Evolutionary conservation across 176 grass and related monocot genomes (phyloP), one percentile per base, ranked within the genome.

Genomic region (Thinopyrum elongatum): DNA sequence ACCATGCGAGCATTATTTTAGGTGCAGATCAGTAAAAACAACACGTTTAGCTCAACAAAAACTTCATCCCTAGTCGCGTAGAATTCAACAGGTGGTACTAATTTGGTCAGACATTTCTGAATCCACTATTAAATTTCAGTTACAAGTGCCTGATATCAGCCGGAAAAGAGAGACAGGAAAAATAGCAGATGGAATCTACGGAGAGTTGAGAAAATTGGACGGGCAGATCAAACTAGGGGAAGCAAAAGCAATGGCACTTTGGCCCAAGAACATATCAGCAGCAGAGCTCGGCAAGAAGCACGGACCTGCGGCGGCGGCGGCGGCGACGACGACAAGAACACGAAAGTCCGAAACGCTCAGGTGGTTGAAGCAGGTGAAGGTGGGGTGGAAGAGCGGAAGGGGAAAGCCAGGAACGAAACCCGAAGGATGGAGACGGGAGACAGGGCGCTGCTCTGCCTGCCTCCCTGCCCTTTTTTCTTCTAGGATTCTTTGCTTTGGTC

Each of bases 401-500:
- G 25, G 36, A 28, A 74, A 61, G 58, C 71, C 16, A 84, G 82
- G 82, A 76, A 84, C 36, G n/a, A 7, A 65, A 23, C 38, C 59
- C 73, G 60, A 71, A 60, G 35, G 72, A 75, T 27, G 15, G 72
- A 28, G 72, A 61, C 17, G 49, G 78, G 5, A 78, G 83, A 68
- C 44, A 42, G 42, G 41, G 58, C 34, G 64, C 80, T 62, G 80
- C 47, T 42, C 60, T 58, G 51, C 9, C 49, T 61, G 1, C 70
- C 47, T 59, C 8, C 19, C 42, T 46, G 31, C n/a, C 8, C 14
- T 66, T 65, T 66, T 16, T 12, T 67, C 29, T 65, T 16, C 65
- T 38, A 79, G 87, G 87, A 84, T 88, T 84, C 81, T 22, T 88
- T 83, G 70, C 74, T 69, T 47, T 47, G 38, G 86, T 21, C 61